Conservation (phyloP, 257 asterid species). For the Haberlea rhodopensis region DNA sequence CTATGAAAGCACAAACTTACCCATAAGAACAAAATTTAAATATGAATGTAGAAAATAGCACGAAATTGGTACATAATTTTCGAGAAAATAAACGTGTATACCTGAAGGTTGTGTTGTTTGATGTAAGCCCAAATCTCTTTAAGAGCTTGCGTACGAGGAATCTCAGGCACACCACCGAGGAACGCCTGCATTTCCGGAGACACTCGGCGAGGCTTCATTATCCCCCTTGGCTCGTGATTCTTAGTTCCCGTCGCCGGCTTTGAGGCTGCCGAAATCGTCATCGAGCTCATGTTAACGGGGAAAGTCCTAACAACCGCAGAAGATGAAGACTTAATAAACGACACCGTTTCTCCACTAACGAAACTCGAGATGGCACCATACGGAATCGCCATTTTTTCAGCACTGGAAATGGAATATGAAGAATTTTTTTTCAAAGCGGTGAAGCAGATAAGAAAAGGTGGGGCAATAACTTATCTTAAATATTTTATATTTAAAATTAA, state of each 20-base stretch:
- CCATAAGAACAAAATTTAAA: neutral
- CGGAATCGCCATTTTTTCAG: constrained; percentile 55
- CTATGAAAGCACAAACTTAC: too few species aligned
- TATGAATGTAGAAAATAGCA: neutral
- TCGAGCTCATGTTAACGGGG: constrained; percentile 33
- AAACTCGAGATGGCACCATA: constrained; percentile 41
- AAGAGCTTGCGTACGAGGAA: constrained; percentile 74
- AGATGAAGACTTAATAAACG: constrained; percentile 36
- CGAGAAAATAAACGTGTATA: constrained; percentile 23
- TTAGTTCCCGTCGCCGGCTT: constrained; percentile 61
- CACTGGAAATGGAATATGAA: neutral
- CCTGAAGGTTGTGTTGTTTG: constrained; percentile 81
- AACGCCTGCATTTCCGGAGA: constrained; percentile 85
- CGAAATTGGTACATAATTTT: neutral
- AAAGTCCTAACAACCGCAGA: constrained; percentile 19
- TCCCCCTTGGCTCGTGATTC: constrained; percentile 76
- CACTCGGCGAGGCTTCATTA: constrained; percentile 83
- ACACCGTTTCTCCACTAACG: constrained; percentile 35
- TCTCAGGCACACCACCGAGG: constrained; percentile 76
- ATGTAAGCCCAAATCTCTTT: constrained; percentile 83
- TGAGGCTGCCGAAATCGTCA: constrained; percentile 45
- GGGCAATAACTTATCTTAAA: neutral
- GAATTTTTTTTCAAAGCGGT: neutral
- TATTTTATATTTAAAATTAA: too few species aligned
- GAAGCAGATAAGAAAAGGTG: neutral